phyloP scores from a whole-genome alignment of 108 stramenopile genomes.

The Pseudonitzschia multiseries region DNA sequence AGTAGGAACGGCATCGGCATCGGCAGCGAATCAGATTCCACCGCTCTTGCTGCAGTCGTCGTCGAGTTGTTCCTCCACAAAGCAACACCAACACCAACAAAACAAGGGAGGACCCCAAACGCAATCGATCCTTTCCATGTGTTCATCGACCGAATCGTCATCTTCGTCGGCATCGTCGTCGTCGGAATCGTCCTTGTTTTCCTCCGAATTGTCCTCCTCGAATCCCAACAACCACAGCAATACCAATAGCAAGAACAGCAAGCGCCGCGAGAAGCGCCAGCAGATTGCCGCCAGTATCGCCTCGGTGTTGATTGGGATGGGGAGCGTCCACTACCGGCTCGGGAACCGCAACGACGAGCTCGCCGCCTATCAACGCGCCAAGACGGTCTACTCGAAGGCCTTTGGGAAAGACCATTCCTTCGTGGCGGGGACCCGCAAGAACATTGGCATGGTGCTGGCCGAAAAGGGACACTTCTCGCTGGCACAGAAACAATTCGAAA shows the following conservation, averaged over 20 bases:
- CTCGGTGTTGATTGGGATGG: constrained; percentile 73
- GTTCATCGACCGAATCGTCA: neutral
- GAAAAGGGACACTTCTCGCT: constrained; percentile 71
- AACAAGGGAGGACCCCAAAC: no score
- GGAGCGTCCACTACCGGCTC: constrained; percentile 74
- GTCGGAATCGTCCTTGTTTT: neutral
- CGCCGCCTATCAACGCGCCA: constrained; percentile 63
- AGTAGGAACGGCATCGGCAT: no score
- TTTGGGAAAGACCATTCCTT: constrained; percentile 67
- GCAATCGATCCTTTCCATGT: neutral
- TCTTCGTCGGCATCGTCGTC: neutral
- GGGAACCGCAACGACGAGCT: constrained; percentile 70
- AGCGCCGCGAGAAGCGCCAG: constrained; percentile 8
- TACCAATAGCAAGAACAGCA: neutral
- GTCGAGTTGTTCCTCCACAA: neutral
- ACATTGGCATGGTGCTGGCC: constrained; percentile 83
- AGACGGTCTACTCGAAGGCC: constrained; percentile 52
- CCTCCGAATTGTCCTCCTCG: neutral
- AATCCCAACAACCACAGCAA: neutral
- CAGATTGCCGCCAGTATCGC: constrained; percentile 48
- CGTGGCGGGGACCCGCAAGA: constrained; percentile 79
- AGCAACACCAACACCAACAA: constrained; percentile 1
- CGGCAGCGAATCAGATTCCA: no score
- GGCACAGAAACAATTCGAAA: constrained; percentile 64
- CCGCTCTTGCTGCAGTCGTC: neutral